phyloP scores from a whole-genome alignment of 2,329 filamentous ascomycete species.

The Aureobasidium sp. region DNA sequence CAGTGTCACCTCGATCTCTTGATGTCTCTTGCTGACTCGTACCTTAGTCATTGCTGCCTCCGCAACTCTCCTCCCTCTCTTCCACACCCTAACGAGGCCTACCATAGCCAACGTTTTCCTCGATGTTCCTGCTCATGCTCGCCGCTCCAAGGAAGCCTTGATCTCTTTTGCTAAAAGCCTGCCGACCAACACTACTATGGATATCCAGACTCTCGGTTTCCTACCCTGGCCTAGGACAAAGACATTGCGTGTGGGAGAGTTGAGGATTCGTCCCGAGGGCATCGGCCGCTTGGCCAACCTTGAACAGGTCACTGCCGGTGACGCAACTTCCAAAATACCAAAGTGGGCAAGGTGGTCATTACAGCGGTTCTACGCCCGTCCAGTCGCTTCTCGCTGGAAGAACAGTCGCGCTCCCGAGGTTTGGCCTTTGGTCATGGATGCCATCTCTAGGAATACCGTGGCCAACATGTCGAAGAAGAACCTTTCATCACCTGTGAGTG shows the following conservation, averaged over 20 bases:
- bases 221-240: slow-evolving; percentile 32
- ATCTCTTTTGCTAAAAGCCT: slow-evolving; percentile 45
- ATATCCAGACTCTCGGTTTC: slow-evolving; percentile 36
- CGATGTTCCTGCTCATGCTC: slow-evolving; percentile 58
- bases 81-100: slow-evolving; percentile 59
- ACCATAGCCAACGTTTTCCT: slow-evolving; percentile 69
- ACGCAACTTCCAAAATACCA: slow-evolving; percentile 26
- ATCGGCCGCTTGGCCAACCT: slow-evolving; percentile 24
- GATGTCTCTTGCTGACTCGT: neutral
- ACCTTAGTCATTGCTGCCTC: slow-evolving; percentile 51
- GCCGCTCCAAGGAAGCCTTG: slow-evolving; percentile 52
- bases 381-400: neutral
- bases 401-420: slow-evolving; percentile 11
- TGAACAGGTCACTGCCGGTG: slow-evolving; percentile 23
- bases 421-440: slow-evolving; percentile 7
- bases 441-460: neutral
- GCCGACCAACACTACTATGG: slow-evolving; percentile 35
- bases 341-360: neutral
- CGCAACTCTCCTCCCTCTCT: slow-evolving; percentile 57
- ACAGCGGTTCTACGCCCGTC: slow-evolving; percentile 1
- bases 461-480: neutral
- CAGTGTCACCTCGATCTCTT: neutral
- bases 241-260: slow-evolving; percentile 21
- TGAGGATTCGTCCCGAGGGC: slow-evolving; percentile 22
- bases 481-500: neutral